Evolutionary conservation across 1,284 basidiomycete genomes (phyloP), one percentile per base, ranked within the genome.

Genomic region (Golubevia sp.): DNA sequence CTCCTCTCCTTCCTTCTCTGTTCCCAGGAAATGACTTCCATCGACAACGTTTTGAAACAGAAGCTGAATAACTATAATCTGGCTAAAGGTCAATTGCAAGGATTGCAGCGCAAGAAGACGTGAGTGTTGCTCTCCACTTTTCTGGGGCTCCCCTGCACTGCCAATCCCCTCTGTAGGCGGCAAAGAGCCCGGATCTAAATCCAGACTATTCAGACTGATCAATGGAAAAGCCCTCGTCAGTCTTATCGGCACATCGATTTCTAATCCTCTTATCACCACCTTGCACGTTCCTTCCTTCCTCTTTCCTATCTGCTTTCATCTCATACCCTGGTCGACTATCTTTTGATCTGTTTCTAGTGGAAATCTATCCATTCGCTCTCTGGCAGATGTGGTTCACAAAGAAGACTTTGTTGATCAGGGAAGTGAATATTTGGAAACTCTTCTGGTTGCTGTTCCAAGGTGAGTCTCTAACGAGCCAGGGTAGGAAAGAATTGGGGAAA

Each of bases 361-460:
- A 2, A 98, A 98, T 83, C 88, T 99, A 26, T 94, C 94, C 38
- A 90, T 94, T 50, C 88, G 91, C 59, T 92, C 92, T 6, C 86
- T 99, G 24, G 89, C 89, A 18, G 95, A 97, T 61, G 86, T 99
- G 18, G 92, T 99, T 20, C 89, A 89, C 55, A 89, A 90, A 70
- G 90, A 92, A 18, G 89, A 98, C 80, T 89, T 94, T 82, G 87
- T 97, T 56, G 87, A 88, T 62, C 55, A 60, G 2, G 89, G 92
- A 62, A 97, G 93, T 3, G 97, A 99, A 83, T 98, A 94, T 82
- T 86, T 99, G 70, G 92, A 97, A 83, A 97, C 96, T 0, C 85
- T 97, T 30, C 85, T 99, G 13, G 92, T 99, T 3, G 96, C 95
- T 15, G 94, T 99, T 21, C 94, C 96, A 60, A 96, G 90, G 95